A percentile compares a stretch with the other conserved stretches of the same genome.
Conservation (phyloP, 805 yeast genomes). For the Pichia deserticola region DNA sequence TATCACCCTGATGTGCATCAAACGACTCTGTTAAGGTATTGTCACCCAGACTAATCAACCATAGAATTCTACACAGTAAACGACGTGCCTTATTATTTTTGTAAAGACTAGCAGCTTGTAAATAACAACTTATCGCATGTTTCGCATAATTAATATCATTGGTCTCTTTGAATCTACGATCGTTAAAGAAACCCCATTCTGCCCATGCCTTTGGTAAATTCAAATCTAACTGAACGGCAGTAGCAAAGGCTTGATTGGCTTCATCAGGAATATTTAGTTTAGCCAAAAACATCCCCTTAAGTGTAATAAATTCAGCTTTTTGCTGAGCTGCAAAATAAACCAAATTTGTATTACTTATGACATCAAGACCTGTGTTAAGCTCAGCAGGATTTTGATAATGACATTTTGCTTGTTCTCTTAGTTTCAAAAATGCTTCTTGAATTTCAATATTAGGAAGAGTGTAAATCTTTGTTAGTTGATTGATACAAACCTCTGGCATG, state of each 20-base stretch:
- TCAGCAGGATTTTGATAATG: constrained; percentile 91
- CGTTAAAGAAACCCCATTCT: constrained; percentile 97
- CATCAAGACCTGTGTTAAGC: constrained; percentile 90
- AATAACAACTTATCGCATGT: constrained; percentile 89
- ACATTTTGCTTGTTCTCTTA: constrained; percentile 96
- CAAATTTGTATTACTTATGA: constrained; percentile 89
- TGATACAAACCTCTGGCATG: constrained; percentile 94
- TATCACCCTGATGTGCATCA: constrained; percentile 88
- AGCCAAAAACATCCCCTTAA: constrained; percentile 96
- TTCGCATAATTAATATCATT: constrained; percentile 77
- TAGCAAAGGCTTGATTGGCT: constrained; percentile 96
- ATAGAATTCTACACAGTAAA: constrained; percentile 77
- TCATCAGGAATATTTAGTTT: constrained; percentile 86
- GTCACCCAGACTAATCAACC: constrained; percentile 92
- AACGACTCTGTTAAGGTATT: constrained; percentile 73
- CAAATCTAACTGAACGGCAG: constrained; percentile 93
- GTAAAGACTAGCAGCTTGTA: constrained; percentile 96
- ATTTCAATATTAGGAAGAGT: constrained; percentile 96
- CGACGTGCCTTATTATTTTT: constrained; percentile 88
- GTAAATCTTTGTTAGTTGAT: constrained; percentile 86
- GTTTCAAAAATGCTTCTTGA: constrained; percentile 92
- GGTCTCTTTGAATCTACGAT: constrained; percentile 74
- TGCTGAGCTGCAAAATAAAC: constrained; percentile 96
- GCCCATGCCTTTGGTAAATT: constrained; percentile 98
- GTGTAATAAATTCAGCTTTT: constrained; percentile 94